phyloP scores from a whole-genome alignment of 2,329 filamentous ascomycete genomes.

The Talaromyces rugulosus region DNA sequence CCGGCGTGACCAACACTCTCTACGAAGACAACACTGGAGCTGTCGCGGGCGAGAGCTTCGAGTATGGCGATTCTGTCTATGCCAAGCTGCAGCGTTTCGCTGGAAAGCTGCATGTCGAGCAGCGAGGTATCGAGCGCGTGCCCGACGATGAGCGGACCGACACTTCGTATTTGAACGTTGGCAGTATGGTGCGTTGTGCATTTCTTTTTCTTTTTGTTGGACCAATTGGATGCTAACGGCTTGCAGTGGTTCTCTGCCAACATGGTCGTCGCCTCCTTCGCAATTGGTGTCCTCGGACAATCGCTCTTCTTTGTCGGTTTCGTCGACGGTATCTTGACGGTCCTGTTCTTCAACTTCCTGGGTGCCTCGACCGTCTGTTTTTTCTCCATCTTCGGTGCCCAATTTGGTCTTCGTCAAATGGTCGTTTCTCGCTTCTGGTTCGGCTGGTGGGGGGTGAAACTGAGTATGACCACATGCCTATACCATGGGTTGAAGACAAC shows the following conservation, averaged over 20 bases:
- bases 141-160: slow-evolving; percentile 66
- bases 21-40: slow-evolving; percentile 41
- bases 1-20: neutral
- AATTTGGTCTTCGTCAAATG: slow-evolving; percentile 74
- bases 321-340: slow-evolving; percentile 65
- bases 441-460: slow-evolving; percentile 65
- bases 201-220: slow-evolving; percentile 13
- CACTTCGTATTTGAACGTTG: slow-evolving; percentile 61
- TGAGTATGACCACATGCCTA: slow-evolving; percentile 47
- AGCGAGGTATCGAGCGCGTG: slow-evolving; percentile 71
- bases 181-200: slow-evolving; percentile 60
- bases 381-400: slow-evolving; percentile 72
- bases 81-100: slow-evolving; percentile 61
- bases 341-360: slow-evolving; percentile 64
- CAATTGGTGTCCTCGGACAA: slow-evolving; percentile 67
- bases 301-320: slow-evolving; percentile 68
- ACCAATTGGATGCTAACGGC: neutral
- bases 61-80: slow-evolving; percentile 52
- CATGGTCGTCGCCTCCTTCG: slow-evolving; percentile 72
- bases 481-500: neutral
- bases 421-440: slow-evolving; percentile 75
- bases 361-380: slow-evolving; percentile 69
- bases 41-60: slow-evolving; percentile 57
- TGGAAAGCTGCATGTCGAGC: slow-evolving; percentile 64
- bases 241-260: slow-evolving; percentile 71